phyloP scores from a whole-genome alignment of 148 eudicot genomes.

The Fagopyrum tataricum region DNA sequence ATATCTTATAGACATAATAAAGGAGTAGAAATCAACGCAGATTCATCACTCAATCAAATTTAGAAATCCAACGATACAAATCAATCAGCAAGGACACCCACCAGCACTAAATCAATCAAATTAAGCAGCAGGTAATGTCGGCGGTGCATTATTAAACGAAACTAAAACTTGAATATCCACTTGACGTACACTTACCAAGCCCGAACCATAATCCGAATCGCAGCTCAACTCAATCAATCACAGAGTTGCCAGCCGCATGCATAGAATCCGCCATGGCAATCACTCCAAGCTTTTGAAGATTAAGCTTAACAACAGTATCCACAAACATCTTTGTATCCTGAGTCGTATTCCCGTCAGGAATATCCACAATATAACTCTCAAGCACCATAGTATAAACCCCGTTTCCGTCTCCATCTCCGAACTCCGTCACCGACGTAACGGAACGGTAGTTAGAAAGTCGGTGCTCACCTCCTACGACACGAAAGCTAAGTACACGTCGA shows the following conservation, averaged over 20 bases:
- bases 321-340: constrained; percentile 87
- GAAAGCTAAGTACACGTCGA: constrained; percentile 51
- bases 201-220: neutral
- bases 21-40: too few species aligned
- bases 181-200: neutral
- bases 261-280: constrained; percentile 41
- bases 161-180: neutral
- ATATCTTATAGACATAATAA: too few species aligned
- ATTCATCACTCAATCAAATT: neutral
- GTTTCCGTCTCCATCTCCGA: constrained; percentile 15
- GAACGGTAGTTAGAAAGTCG: constrained; percentile 59
- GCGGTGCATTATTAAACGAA: neutral
- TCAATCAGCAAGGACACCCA: neutral
- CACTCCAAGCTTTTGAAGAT: constrained; percentile 70
- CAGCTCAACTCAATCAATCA: constrained; percentile 22
- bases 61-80: neutral
- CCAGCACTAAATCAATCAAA: neutral
- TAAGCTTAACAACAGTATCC: constrained; percentile 78
- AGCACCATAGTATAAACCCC: constrained; percentile 51
- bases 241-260: constrained; percentile 25
- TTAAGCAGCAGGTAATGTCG: neutral
- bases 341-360: constrained; percentile 71
- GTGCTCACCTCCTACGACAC: constrained; percentile 78
- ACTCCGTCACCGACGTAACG: constrained; percentile 72
- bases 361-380: constrained; percentile 73